These are phyloP conservation scores for Phytomonas serpens DNA, from an alignment of 208 protist species.

Conservation along the genomic window DNA sequence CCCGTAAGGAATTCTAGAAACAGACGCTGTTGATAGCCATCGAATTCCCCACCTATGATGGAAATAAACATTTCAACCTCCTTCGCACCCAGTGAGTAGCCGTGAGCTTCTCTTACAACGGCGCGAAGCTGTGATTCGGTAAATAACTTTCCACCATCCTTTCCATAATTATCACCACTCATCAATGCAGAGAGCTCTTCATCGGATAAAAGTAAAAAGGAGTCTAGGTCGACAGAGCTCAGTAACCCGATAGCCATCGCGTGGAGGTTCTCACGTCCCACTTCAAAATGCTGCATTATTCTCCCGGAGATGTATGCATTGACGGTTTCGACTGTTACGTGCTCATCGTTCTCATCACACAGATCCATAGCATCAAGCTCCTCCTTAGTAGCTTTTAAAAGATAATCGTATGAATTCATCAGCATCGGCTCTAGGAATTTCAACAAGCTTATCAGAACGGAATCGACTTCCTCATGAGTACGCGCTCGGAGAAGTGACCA, in stretches of 20 bases:
- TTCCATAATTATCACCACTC: slow-evolving; percentile 26
- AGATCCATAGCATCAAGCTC: slow-evolving; percentile 50
- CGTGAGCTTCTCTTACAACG: slow-evolving; percentile 60
- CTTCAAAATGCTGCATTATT: slow-evolving; percentile 20
- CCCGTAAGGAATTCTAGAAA: slow-evolving; percentile 92
- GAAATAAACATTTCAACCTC: slow-evolving; percentile 63
- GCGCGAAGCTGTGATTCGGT: slow-evolving; percentile 46
- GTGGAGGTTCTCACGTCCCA: slow-evolving; percentile 40
- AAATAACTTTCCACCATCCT: slow-evolving; percentile 35
- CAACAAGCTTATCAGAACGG: slow-evolving; percentile 20
- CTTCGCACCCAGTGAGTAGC: slow-evolving; percentile 54
- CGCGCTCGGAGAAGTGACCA: slow-evolving; percentile 35
- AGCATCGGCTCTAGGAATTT: slow-evolving; percentile 41
- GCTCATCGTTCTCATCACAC: slow-evolving; percentile 32
- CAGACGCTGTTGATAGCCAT: slow-evolving; percentile 43
- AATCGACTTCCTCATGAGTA: neutral
- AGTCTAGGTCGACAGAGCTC: slow-evolving; percentile 43
- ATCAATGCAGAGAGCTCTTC: slow-evolving; percentile 50
- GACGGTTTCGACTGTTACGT: slow-evolving; percentile 25
- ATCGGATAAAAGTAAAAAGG: slow-evolving; percentile 41
- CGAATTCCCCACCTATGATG: slow-evolving; percentile 65
- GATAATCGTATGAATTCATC: slow-evolving; percentile 30
- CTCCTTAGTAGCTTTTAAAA: slow-evolving; percentile 21
- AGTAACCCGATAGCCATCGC: slow-evolving; percentile 55
- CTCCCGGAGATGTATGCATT: slow-evolving; percentile 23